Conservation (phyloP, 495 filamentous ascomycete species). For the Hypoxylon perforatum region DNA sequence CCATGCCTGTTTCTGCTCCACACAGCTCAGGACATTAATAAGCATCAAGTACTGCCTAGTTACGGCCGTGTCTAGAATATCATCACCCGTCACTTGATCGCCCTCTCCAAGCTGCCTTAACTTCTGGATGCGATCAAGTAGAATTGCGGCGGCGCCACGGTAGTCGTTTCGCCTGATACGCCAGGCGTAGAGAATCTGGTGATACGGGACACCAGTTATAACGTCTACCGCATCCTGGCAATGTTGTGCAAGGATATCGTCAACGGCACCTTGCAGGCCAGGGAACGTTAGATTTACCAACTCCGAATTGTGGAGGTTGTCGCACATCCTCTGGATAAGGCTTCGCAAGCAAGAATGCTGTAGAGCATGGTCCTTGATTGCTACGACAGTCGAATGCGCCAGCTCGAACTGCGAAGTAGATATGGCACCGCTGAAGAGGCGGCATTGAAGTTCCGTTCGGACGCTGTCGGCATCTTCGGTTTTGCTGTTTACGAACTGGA, state of each 20-base stretch:
- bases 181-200: slow-evolving; percentile 89
- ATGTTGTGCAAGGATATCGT: slow-evolving; percentile 76
- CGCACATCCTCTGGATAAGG: slow-evolving; percentile 77
- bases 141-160: slow-evolving; percentile 84
- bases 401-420: slow-evolving; percentile 81
- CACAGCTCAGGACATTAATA: slow-evolving; percentile 88
- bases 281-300: slow-evolving; percentile 81
- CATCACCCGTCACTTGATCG: slow-evolving; percentile 59
- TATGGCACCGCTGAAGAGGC: slow-evolving; percentile 83
- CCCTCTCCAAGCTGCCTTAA: slow-evolving; percentile 58
- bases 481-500: slow-evolving; percentile 66
- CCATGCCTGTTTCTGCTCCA: slow-evolving; percentile 83
- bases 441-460: slow-evolving; percentile 77
- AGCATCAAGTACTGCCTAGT: slow-evolving; percentile 79
- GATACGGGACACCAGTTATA: slow-evolving; percentile 70
- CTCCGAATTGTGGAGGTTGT: slow-evolving; percentile 71
- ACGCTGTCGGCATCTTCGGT: slow-evolving; percentile 54
- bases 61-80: slow-evolving; percentile 66
- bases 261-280: slow-evolving; percentile 78
- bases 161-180: slow-evolving; percentile 85
- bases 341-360: slow-evolving; percentile 70
- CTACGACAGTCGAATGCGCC: slow-evolving; percentile 81
- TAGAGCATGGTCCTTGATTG: slow-evolving; percentile 74
- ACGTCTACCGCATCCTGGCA: slow-evolving; percentile 69
- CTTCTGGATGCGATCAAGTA: slow-evolving; percentile 71